A percentile compares a stretch with the other conserved stretches of the same genome.
Conservation (phyloP, 352 stramenopile species). For the Pythium dissimile region DNA sequence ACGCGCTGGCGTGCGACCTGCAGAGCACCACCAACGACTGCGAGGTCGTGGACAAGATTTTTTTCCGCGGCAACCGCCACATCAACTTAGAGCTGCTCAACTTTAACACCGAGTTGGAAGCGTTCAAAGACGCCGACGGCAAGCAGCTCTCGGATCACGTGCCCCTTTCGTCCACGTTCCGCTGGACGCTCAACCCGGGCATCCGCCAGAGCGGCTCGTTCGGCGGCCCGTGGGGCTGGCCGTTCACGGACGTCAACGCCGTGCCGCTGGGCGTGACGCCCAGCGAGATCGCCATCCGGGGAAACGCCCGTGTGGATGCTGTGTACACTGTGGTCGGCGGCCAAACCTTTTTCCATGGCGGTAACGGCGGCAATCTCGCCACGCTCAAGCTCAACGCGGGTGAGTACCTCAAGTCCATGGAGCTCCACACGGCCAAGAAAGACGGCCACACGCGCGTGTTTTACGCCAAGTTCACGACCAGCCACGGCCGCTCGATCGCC, state of each 20-base stretch:
- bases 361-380: constrained; percentile 27
- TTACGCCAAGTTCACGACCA: constrained; percentile 42
- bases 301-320: constrained; percentile 28
- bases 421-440: constrained; percentile 43
- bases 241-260: constrained; percentile 31
- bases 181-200: constrained; percentile 27
- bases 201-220: constrained; percentile 32
- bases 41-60: constrained; percentile 57
- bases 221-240: constrained; percentile 30
- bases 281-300: constrained; percentile 29
- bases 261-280: constrained; percentile 22
- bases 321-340: constrained; percentile 27
- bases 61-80: constrained; percentile 35
- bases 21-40: constrained; percentile 32
- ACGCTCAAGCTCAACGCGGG: constrained; percentile 31
- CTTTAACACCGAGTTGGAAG: constrained; percentile 36
- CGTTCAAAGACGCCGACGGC: constrained; percentile 29
- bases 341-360: constrained; percentile 28
- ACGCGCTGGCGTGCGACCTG: constrained; percentile 33
- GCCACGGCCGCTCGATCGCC: constrained; percentile 25
- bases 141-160: constrained; percentile 38
- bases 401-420: constrained; percentile 43
- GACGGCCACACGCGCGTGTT: constrained; percentile 34
- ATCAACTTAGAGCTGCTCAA: constrained; percentile 27
- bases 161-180: constrained; percentile 36